Evolutionary conservation across 495 filamentous ascomycete genomes (phyloP), one percentile per base, ranked within the genome.

Genomic region (Aspergillus heteromorphus): DNA sequence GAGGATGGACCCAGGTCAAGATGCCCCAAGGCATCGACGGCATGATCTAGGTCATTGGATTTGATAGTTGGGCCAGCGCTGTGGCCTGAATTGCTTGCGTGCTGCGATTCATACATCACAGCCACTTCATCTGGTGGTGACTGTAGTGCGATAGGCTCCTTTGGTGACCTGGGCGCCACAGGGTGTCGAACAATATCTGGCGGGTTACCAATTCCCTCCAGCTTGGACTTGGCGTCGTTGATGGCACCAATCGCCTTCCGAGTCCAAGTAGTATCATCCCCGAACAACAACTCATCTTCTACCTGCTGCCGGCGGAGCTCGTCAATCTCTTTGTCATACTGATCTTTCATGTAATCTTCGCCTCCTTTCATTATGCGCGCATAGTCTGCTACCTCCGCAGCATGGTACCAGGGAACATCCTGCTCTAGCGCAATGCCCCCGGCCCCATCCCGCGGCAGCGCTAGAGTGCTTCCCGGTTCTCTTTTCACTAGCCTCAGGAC

Each of bases 291-390:
- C 66, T 97, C 90, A 64, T 98, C 93, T 66, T 96, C 90, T 47
- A 83, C 78, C 67, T 89, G 88, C 69, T 95, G 90, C 49, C 67
- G 69, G 57, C 83, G 76, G 27, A 98, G 72, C 11, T 89, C 82
- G 40, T 82, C 75, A 16, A 95, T 85, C 61, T 97, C 93, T 7
- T 73, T 61, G 52, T 91, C 82, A 65, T 85, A 92, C 67, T 97
- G 86, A 48, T 81, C 74, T 16, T 70, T 62, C 87, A 98, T 91
- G 61, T 97, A 97, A 14, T 87, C 83, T 65, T 89, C 86, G 4
- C 87, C 91, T 11, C 92, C 93, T 69, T 89, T 95, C 88, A 98
- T 97, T 42, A 98, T 85, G 45, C 93, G 81, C 45, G 91, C 91
- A 73, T 96, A 97, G 66, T 98, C 93, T 64, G 91, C 81, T 17